Evolutionary conservation across 495 filamentous ascomycete genomes (phyloP), one percentile per base, ranked within the genome.

Genomic region (Lepraria neglecta): DNA sequence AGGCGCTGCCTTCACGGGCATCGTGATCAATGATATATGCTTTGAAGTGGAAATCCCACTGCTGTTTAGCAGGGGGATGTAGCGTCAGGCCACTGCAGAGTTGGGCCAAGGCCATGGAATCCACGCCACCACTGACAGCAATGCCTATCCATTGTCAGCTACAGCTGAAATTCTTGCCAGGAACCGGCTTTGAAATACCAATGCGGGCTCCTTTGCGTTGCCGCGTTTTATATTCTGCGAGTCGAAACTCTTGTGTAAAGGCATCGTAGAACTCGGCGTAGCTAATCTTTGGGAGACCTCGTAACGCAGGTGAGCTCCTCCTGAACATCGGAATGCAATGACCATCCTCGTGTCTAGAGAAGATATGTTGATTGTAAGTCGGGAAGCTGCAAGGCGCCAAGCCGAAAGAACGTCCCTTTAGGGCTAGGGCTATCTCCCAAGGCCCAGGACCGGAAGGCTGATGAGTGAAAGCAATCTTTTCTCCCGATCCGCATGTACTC

Each of bases 41-140:
- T 9, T 75, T 75, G 40, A 92, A 81, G 1, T 67, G 65, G 40
- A 76, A 62, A 38, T 70, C 11, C 48, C 27, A 33, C 65, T 47
- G 58, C 6, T 63, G 61, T 30, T 72, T 63, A 60, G 70, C 28
- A 68, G 60, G 63, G 9, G 46, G 19, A 7, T 59, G 42, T 0
- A 63, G 56, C 46, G 79, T 73, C 53, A 84, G 64, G 52, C 77
- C 72, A 44, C 70, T 71, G 64, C 84, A 91, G n/a, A 97, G 79
- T 60, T 75, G 80, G 46, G 91, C 90, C 43, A 98, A 76, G 24
- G 92, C 92, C 91, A 96, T 98, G 5, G 94, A 97, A 68, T 98
- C 94, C 15, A 94, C 88, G 17, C 94, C 94, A 7, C 94, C 94
- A 70, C 92, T 97, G 51, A 97, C 75, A 12, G 92, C 92, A 31